These are phyloP conservation scores for Oryza glaberrima DNA, from an alignment of 176 grass and related monocot species.

Conservation along the genomic window DNA sequence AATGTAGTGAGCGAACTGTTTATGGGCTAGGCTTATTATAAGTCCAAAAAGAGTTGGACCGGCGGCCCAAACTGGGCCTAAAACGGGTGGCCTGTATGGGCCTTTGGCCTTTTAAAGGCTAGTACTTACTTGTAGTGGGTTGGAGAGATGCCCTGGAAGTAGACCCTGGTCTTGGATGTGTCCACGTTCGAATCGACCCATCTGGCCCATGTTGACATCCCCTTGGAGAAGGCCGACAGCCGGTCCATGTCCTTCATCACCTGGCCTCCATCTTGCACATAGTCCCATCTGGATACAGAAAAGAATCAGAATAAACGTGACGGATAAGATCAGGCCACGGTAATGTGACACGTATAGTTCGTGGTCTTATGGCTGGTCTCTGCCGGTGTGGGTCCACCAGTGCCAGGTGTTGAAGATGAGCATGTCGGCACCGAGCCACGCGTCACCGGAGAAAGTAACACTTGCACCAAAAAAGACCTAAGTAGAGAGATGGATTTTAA, in stretches of 20 bases:
- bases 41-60: no score
- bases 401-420: constrained; percentile 96
- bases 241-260: constrained; percentile 84
- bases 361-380: constrained; percentile 66
- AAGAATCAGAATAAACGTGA: not conserved
- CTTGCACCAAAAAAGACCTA: no score
- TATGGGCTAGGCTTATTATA: no score
- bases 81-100: not conserved
- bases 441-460: constrained; percentile 48
- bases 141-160: constrained; percentile 92
- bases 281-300: constrained; percentile 75
- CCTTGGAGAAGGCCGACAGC: constrained; percentile 84
- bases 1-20: no score
- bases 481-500: no score
- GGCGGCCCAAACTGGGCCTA: no score
- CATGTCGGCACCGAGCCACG: constrained; percentile 72
- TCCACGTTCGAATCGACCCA: constrained; percentile 85
- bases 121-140: constrained; percentile 80
- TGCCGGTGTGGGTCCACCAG: constrained; percentile 98
- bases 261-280: constrained; percentile 65
- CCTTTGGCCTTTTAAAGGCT: not conserved
- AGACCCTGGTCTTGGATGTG: constrained; percentile 68
- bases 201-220: constrained; percentile 81
- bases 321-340: not conserved
- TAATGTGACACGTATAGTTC: not conserved